Percentiles rank a stretch among this genome's conserved stretches.
Conservation (phyloP, 805 yeast species). For the Saccharomycopsis microspora region DNA sequence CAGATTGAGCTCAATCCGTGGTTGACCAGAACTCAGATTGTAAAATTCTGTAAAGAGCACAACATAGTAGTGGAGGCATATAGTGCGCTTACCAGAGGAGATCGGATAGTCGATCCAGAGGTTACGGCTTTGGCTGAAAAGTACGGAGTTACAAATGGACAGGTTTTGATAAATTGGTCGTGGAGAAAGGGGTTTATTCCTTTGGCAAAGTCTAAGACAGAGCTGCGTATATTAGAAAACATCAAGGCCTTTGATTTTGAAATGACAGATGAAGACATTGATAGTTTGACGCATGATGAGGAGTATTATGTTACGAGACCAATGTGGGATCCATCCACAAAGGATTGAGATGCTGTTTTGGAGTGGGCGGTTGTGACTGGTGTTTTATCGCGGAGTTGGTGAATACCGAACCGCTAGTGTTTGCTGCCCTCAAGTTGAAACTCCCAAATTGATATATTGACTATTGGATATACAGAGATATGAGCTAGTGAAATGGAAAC, state of each 20-base stretch:
- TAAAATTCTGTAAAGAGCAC: constrained; percentile 31
- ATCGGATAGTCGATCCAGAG: constrained; percentile 31
- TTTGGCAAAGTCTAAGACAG: constrained; percentile 35
- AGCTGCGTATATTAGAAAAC: constrained; percentile 29
- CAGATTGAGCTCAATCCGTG: constrained; percentile 47
- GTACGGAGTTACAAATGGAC: constrained; percentile 33
- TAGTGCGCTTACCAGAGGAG: constrained; percentile 52
- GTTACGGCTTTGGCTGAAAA: constrained; percentile 31
- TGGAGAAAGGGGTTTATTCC: constrained; percentile 45
- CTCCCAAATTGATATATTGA: too few species aligned
- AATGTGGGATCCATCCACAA: background rate
- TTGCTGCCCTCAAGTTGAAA: too few species aligned
- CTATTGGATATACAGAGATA: too few species aligned
- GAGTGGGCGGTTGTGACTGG: too few species aligned
- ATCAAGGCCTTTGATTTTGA: constrained; percentile 31
- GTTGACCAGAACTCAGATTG: constrained; percentile 30
- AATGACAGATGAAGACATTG: constrained; percentile 27
- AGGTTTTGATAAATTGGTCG: constrained; percentile 48
- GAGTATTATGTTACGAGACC: background rate
- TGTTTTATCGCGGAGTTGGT: too few species aligned
- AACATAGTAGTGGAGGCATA: constrained; percentile 48
- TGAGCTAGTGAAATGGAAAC: too few species aligned
- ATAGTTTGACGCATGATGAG: constrained; percentile 26
- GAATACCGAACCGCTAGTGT: too few species aligned
- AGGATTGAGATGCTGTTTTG: too few species aligned